Evolutionary conservation across 441 rosid genomes (phyloP).

Genomic region (Syzygium syzygioides): DNA sequence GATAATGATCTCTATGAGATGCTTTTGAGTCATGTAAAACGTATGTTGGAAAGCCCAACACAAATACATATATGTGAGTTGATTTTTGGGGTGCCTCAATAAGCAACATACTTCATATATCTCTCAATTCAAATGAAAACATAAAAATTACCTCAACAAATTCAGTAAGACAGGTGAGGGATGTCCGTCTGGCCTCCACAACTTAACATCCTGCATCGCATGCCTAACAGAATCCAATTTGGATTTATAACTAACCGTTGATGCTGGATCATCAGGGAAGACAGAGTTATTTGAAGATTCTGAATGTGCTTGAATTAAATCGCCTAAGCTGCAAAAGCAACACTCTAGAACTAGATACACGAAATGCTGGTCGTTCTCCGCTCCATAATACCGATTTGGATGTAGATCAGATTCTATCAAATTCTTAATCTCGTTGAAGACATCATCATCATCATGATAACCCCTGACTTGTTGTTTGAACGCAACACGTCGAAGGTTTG

Average conservation of each 20-base stretch:
- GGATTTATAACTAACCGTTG: conserved; percentile 16
- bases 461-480: too few species aligned
- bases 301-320: conserved; percentile 51
- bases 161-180: conserved; percentile 58
- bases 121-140: neutral
- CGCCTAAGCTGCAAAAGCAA: conserved; percentile 66
- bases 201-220: conserved; percentile 25
- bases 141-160: conserved; percentile 60
- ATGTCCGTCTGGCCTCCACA: conserved; percentile 68
- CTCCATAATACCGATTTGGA: conserved; percentile 54
- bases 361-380: conserved; percentile 80
- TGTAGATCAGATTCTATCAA: too few species aligned
- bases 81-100: neutral
- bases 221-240: conserved; percentile 37
- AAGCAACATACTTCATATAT: neutral
- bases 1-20: neutral
- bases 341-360: conserved; percentile 81
- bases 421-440: too few species aligned
- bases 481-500: conserved; percentile 67
- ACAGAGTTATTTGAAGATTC: conserved; percentile 20
- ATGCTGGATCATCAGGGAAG: conserved; percentile 6
- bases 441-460: too few species aligned
- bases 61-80: neutral
- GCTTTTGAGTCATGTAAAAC: neutral
- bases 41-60: neutral